Percentiles rank a stretch among this genome's conserved stretches.
These are phyloP conservation scores for Diaporthe sp. DNA, from an alignment of 2,329 filamentous ascomycete genomes.

Conservation along the genomic window DNA sequence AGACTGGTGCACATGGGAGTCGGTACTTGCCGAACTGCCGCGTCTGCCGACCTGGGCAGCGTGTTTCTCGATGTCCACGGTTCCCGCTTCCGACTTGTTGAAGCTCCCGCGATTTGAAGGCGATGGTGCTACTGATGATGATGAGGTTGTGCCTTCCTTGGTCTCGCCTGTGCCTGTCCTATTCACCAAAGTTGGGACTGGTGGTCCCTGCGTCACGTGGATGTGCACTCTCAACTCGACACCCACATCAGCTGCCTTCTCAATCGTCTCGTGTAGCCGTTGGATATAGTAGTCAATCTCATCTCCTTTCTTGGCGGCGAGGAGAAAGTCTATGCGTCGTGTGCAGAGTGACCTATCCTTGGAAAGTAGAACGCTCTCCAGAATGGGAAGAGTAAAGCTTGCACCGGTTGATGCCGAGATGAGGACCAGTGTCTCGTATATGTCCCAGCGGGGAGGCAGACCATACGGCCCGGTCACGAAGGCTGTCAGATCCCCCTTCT, in stretches of 20 bases:
- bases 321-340: slow-evolving; percentile 65
- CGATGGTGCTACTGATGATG: not conserved
- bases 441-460: slow-evolving; percentile 66
- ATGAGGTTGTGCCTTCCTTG: slow-evolving; percentile 48
- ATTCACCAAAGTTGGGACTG: slow-evolving; percentile 43
- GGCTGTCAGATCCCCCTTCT: slow-evolving; percentile 54
- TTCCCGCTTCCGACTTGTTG: slow-evolving; percentile 31
- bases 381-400: slow-evolving; percentile 71
- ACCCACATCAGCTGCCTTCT: slow-evolving; percentile 57
- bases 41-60: slow-evolving; percentile 30
- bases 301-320: slow-evolving; percentile 64
- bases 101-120: slow-evolving; percentile 34
- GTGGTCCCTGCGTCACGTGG: slow-evolving; percentile 61
- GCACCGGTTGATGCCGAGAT: slow-evolving; percentile 75
- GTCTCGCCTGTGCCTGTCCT: slow-evolving; percentile 41
- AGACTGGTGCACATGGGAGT: slow-evolving; percentile 61
- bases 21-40: slow-evolving; percentile 47
- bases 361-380: slow-evolving; percentile 65
- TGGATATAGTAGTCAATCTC: slow-evolving; percentile 70
- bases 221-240: slow-evolving; percentile 67
- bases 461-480: slow-evolving; percentile 72
- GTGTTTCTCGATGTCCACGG: slow-evolving; percentile 48
- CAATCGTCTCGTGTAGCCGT: slow-evolving; percentile 61
- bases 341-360: slow-evolving; percentile 59
- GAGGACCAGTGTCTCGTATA: slow-evolving; percentile 71